Evolutionary conservation across 768 basidiomycete genomes (phyloP).

Genomic region (Naganishia friedmannii): DNA sequence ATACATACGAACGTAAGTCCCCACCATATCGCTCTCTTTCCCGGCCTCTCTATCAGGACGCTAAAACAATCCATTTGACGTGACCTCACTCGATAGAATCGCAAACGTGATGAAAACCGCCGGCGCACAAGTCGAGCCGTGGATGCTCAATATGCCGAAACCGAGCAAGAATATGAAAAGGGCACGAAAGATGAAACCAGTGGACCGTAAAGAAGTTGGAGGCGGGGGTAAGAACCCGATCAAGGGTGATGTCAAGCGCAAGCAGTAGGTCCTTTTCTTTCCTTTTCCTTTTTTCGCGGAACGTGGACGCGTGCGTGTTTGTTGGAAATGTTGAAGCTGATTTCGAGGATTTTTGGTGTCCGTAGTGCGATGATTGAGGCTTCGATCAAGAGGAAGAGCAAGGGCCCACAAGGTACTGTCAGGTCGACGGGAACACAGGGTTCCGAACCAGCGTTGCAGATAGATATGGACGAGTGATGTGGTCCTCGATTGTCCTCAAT

Average conservation of each 20-base stretch:
- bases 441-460: slow-evolving; percentile 3
- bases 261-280: slow-evolving; percentile 4
- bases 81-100: slow-evolving; percentile 61
- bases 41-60: no score
- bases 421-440: not conserved
- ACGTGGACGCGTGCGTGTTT: not conserved
- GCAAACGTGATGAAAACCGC: slow-evolving; percentile 94
- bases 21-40: no score
- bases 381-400: slow-evolving; percentile 27
- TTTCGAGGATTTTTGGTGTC: not conserved
- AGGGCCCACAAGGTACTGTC: not conserved
- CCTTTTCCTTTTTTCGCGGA: no score
- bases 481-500: no score
- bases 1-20: slow-evolving; percentile 70
- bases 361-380: slow-evolving; percentile 33
- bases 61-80: no score
- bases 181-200: slow-evolving; percentile 71
- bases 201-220: slow-evolving; percentile 66
- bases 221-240: slow-evolving; percentile 53
- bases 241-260: slow-evolving; percentile 42
- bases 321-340: not conserved
- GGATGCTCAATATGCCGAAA: slow-evolving; percentile 91
- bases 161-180: slow-evolving; percentile 84
- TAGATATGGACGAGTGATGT: slow-evolving; percentile 31
- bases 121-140: slow-evolving; percentile 84